These are phyloP conservation scores for Macrotyloma uniflorum DNA, from an alignment of 306 rosid species.

Conservation along the genomic window DNA sequence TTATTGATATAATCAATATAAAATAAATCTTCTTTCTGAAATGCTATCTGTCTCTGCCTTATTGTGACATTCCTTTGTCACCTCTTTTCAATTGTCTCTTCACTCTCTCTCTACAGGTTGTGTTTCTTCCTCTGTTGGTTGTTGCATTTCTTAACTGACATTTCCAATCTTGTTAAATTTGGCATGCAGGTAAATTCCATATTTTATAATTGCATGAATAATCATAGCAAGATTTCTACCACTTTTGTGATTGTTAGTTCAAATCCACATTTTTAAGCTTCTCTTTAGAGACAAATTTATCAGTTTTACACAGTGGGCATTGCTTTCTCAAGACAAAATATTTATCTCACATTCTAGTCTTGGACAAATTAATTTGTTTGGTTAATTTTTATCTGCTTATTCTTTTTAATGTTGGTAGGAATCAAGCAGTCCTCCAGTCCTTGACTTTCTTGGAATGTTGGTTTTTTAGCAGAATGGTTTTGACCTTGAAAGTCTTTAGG, in stretches of 20 bases:
- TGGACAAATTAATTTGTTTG: background rate
- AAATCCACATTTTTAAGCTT: background rate
- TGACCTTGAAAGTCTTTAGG: too few species aligned
- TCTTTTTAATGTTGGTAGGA: background rate
- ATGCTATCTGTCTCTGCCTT: background rate
- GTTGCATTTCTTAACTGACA: conserved; percentile 82
- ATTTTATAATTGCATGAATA: background rate
- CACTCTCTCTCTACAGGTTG: conserved; percentile 55
- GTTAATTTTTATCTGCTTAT: background rate
- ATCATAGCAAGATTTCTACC: background rate
- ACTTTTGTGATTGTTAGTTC: background rate
- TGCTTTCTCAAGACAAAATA: background rate
- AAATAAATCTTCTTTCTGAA: conserved; percentile 42
- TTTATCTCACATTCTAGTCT: background rate
- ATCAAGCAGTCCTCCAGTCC: too few species aligned
- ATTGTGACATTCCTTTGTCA: background rate
- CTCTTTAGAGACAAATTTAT: background rate
- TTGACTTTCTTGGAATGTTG: too few species aligned
- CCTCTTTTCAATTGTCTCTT: background rate
- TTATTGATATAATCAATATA: conserved; percentile 68
- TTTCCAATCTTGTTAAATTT: conserved; percentile 68
- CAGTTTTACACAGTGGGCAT: background rate
- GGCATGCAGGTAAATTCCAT: conserved; percentile 77
- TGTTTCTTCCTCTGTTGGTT: conserved; percentile 74
- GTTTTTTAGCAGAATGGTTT: too few species aligned